Percentiles rank a stretch among this genome's conserved stretches.
phyloP scores from a whole-genome alignment of 75 land plant genomes.

The Sequoia sempervirens region DNA sequence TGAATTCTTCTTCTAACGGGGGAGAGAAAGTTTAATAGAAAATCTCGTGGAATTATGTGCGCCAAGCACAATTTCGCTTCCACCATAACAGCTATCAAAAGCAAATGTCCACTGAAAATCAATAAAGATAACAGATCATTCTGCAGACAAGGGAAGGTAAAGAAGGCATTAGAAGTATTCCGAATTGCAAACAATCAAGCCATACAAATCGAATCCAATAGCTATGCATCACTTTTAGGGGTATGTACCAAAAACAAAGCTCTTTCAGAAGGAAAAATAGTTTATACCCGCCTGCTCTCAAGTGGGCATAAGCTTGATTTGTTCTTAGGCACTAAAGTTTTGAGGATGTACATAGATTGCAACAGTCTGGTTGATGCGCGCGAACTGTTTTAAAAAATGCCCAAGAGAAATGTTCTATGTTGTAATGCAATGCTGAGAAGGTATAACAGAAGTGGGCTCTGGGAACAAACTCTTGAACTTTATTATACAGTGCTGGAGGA shows the following conservation, averaged over 20 bases:
- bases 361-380: constrained; percentile 19
- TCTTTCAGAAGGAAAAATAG: constrained; percentile 13
- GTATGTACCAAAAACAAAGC: constrained; percentile 7
- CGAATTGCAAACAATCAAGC: neutral
- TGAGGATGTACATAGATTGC: constrained; percentile 14
- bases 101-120: neutral
- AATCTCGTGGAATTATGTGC: neutral
- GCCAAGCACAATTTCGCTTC: neutral
- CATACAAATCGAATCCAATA: neutral
- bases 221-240: neutral
- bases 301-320: constrained; percentile 10
- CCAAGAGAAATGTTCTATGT: constrained; percentile 4
- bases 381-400: constrained; percentile 19
- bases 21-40: neutral
- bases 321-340: constrained; percentile 8
- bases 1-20: neutral
- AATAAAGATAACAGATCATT: neutral
- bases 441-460: neutral
- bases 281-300: constrained; percentile 10
- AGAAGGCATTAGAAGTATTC: neutral
- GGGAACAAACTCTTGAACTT: constrained; percentile 8
- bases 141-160: neutral
- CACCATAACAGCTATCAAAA: neutral
- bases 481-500: constrained; percentile 2
- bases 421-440: constrained; percentile 26